A percentile compares a stretch with the other conserved stretches of the same genome.
phyloP scores from a whole-genome alignment of 1,284 basidiomycete genomes.

The Cutaneotrichosporon mucoides region DNA sequence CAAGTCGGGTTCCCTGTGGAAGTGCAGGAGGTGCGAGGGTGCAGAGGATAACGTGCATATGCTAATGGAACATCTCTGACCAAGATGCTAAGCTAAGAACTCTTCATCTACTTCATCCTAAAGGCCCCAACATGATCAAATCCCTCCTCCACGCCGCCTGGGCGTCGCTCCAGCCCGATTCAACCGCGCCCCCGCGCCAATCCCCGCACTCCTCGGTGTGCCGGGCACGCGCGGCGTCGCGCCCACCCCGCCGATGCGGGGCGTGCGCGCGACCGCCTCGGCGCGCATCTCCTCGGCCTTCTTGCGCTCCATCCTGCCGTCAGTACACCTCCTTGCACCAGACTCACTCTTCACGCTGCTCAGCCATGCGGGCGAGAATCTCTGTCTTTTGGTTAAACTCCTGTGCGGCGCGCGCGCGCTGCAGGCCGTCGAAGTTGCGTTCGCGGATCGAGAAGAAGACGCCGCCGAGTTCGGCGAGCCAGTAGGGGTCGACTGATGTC shows the following conservation, averaged over 20 bases:
- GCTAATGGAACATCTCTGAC: too few relatives aligned
- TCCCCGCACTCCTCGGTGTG: slow-evolving; percentile 56
- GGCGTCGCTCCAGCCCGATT: slow-evolving; percentile 47
- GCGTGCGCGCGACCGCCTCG: slow-evolving; percentile 59
- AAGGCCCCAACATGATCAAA: slow-evolving; percentile 19
- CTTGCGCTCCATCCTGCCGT: slow-evolving; percentile 33
- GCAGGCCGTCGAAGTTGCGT: slow-evolving; percentile 81
- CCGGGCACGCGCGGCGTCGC: slow-evolving; percentile 54
- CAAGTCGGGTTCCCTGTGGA: too few relatives aligned
- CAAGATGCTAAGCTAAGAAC: too few relatives aligned
- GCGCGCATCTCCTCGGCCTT: slow-evolving; percentile 62
- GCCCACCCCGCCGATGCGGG: slow-evolving; percentile 72
- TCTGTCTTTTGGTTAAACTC: slow-evolving; percentile 88
- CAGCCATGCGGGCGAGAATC: slow-evolving; percentile 78
- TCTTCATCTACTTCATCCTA: too few relatives aligned
- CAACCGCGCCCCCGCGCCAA: slow-evolving; percentile 59
- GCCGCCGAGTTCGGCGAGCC: slow-evolving; percentile 88
- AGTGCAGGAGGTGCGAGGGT: too few relatives aligned
- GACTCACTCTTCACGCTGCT: slow-evolving; percentile 76
- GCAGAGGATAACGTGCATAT: too few relatives aligned
- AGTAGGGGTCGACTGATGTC: slow-evolving; percentile 89
- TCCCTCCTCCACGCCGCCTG: slow-evolving; percentile 49
- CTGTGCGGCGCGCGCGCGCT: slow-evolving; percentile 67
- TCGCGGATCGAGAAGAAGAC: slow-evolving; percentile 94
- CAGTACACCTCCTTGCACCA: too few relatives aligned